Percentiles rank a stretch among this genome's conserved stretches.
phyloP scores from a whole-genome alignment of 1,139 yeast genomes.

The Pneumocystis wakefieldiae region DNA sequence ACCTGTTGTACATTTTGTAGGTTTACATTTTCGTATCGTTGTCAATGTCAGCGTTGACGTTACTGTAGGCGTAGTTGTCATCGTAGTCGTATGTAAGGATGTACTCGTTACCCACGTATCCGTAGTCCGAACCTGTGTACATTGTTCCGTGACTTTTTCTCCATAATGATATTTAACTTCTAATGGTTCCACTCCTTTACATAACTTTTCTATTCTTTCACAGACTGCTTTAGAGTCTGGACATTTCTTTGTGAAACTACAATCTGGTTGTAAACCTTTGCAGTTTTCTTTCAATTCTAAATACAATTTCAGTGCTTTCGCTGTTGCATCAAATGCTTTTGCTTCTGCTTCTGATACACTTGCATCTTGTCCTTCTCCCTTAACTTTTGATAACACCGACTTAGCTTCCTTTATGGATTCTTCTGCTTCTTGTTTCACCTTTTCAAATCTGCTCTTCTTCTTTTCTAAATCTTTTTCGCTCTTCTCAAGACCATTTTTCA shows the following conservation, averaged over 20 bases:
- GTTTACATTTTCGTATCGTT: too few species aligned
- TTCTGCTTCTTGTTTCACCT: background rate
- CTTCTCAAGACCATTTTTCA: background rate
- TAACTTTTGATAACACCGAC: background rate
- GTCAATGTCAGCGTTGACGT: too few species aligned
- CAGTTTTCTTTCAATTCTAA: background rate
- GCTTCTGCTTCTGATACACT: background rate
- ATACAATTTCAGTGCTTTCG: background rate
- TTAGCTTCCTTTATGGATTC: background rate
- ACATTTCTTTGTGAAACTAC: background rate
- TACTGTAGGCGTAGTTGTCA: too few species aligned
- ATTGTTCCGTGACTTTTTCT: background rate
- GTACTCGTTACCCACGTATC: background rate
- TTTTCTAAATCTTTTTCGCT: background rate
- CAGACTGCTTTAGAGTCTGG: too few species aligned
- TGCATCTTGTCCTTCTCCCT: background rate
- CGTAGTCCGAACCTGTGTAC: background rate
- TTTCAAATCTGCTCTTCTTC: background rate
- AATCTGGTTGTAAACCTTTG: background rate
- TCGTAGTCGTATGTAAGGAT: too few species aligned
- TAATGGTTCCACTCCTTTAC: too few species aligned
- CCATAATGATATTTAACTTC: too few species aligned
- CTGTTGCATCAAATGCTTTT: background rate
- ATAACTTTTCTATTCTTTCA: too few species aligned
- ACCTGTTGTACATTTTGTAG: too few species aligned